Base-by-base conservation (phyloP, 2,329 filamentous ascomycete species). In the Cladobotryum protrusum region DNA sequence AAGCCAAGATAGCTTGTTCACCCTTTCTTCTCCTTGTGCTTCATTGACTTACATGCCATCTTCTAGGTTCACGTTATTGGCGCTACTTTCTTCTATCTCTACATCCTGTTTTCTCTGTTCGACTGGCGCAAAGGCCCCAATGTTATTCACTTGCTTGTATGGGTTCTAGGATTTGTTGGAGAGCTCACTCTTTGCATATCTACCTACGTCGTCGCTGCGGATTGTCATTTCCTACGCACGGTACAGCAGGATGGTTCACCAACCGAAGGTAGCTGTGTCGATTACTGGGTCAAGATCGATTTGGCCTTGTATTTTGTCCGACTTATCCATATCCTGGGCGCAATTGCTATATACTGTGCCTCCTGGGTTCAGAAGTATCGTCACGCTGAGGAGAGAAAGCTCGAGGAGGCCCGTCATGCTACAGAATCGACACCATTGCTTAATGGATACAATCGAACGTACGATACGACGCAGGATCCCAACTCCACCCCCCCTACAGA, bases 81-180 rank as follows among this genome's bases (percentile, higher is more conserved):
- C 48, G 86, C 88, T 41, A 86, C 90, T 57, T 96, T 95, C 74
- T 82, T 93, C 56, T 93, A 95, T 72, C 78, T 87, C 45, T 84
- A 96, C 58, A 79, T 96, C 57, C 78, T 95, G 57, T 86, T 96
- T 61, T 90, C 90, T 29, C 79, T 97, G 50, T 77, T 95, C 61
- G 91, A 96, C 67, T 87, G 86, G 63, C 83, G 81, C 54, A 84
- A 89, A 33, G 87, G 87, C 12, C 93, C 93, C 0, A 91, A 85
- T 45, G 73, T 83, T 43, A 83, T 88, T 47, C 90, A 96, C 68
- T 79, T 92, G 49, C 69, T 86, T 43, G 83, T 89, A 59, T 99
- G 93, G 93, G 65, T 77, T 39, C 69, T 89, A 40, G 85, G 85
- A 20, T 66, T 89, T n/a, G 67, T 80, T 20, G 77, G 89, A 54